Conservation (phyloP, 768 basidiomycete genomes). For the Mycena albidolilacea region DNA sequence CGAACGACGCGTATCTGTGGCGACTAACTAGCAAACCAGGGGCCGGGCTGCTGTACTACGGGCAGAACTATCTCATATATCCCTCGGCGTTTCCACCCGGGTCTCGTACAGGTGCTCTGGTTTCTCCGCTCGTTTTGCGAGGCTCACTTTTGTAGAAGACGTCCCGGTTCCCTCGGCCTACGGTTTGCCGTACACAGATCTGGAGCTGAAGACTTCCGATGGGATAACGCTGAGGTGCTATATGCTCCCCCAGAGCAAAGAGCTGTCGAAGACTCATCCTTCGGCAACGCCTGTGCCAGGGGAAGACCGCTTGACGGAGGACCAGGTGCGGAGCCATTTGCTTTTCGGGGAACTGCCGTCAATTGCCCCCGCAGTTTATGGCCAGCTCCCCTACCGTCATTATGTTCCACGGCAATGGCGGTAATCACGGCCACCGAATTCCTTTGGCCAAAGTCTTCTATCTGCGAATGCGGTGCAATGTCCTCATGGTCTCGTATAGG, state of each 20-base stretch:
- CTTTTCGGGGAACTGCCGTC: not conserved
- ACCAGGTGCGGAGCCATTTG: conserved; percentile 64
- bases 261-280: conserved; percentile 55
- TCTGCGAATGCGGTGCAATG: conserved; percentile 89
- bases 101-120: conserved; percentile 76
- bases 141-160: conserved; percentile 56
- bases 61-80: conserved; percentile 92
- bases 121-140: conserved; percentile 25
- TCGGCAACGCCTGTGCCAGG: conserved; percentile 52
- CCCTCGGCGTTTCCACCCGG: conserved; percentile 87
- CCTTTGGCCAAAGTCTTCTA: conserved; percentile 90
- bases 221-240: conserved; percentile 81
- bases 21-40: conserved; percentile 55
- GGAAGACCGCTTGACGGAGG: conserved; percentile 61
- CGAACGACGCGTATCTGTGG: not conserved
- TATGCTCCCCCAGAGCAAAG: conserved; percentile 75
- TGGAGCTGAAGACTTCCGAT: conserved; percentile 82
- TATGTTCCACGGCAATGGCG: conserved; percentile 95
- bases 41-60: conserved; percentile 84
- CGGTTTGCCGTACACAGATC: conserved; percentile 81
- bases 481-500: conserved; percentile 94
- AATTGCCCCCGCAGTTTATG: conserved; percentile 51
- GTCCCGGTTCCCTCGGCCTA: conserved; percentile 81
- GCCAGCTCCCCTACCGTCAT: conserved; percentile 84
- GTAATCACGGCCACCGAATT: conserved; percentile 91